These are phyloP conservation scores for Glonium stellatum DNA, from an alignment of 495 filamentous ascomycete genomes.

Conservation along the genomic window DNA sequence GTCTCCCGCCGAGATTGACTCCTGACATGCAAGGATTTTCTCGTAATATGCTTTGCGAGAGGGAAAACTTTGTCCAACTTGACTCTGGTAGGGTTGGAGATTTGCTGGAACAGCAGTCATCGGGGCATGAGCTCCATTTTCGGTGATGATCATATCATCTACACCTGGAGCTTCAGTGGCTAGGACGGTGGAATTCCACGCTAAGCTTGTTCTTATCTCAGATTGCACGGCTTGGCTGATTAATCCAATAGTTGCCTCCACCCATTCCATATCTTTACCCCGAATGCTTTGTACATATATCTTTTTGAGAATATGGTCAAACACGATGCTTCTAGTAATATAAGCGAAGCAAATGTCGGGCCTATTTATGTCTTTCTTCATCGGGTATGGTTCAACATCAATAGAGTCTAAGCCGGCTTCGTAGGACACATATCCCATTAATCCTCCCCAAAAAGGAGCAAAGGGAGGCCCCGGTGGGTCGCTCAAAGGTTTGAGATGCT, in stretches of 20 bases:
- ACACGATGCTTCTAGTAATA: constrained; percentile 69
- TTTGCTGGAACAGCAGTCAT: too few species aligned
- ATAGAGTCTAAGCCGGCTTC: constrained; percentile 70
- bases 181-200: too few species aligned
- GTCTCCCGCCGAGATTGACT: constrained; percentile 65
- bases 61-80: neutral
- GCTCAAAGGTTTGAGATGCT: constrained; percentile 8
- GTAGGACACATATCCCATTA: constrained; percentile 86
- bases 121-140: too few species aligned
- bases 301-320: constrained; percentile 60
- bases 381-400: constrained; percentile 34
- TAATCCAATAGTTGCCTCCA: constrained; percentile 30
- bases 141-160: too few species aligned
- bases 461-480: constrained; percentile 23
- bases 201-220: constrained; percentile 7
- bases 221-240: constrained; percentile 9
- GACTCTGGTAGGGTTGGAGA: too few species aligned
- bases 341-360: constrained; percentile 74
- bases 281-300: constrained; percentile 61
- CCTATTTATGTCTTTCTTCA: constrained; percentile 23
- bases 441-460: constrained; percentile 75
- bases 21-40: constrained; percentile 63
- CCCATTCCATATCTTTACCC: constrained; percentile 30
- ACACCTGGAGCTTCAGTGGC: too few species aligned
- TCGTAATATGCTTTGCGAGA: constrained; percentile 50